Conservation (phyloP, 768 basidiomycete species). For the Ephemerocybe angulata region DNA sequence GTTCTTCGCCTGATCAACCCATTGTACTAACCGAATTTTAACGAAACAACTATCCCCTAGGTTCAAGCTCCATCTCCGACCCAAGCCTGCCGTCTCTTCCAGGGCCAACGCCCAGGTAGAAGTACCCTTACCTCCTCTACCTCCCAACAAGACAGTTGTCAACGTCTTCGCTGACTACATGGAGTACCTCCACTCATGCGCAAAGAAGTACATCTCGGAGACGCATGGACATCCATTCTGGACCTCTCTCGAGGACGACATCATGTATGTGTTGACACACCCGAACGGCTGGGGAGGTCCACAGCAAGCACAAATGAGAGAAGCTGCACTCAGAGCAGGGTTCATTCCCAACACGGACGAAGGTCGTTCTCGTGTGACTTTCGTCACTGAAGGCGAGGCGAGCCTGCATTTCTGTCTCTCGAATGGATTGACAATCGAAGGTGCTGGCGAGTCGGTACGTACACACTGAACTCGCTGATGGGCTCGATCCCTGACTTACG, state of each 20-base stretch:
- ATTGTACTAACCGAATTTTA: no score
- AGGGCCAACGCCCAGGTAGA: background rate
- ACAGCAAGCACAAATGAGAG: slow-evolving; percentile 47
- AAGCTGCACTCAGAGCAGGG: slow-evolving; percentile 43
- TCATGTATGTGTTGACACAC: slow-evolving; percentile 41
- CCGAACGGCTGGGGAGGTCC: slow-evolving; percentile 55
- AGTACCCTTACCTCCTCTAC: background rate
- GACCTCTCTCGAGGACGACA: slow-evolving; percentile 27
- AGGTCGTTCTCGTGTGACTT: slow-evolving; percentile 35
- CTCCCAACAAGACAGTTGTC: slow-evolving; percentile 28
- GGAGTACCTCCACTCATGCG: slow-evolving; percentile 34
- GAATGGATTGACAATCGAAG: slow-evolving; percentile 7
- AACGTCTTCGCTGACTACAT: slow-evolving; percentile 38
- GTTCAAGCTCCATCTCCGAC: slow-evolving; percentile 24
- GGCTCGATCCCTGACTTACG: background rate
- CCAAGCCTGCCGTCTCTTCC: background rate
- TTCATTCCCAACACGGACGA: slow-evolving; percentile 32
- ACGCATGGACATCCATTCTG: slow-evolving; percentile 29
- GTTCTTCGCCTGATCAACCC: background rate
- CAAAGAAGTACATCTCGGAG: slow-evolving; percentile 34
- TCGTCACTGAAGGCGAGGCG: slow-evolving; percentile 55
- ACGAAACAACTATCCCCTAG: slow-evolving; percentile 12
- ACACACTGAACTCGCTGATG: background rate
- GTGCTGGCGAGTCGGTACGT: slow-evolving; percentile 4
- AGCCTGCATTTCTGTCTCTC: slow-evolving; percentile 44